Evolutionary conservation across 129 eudicot species (phyloP), one percentile per base, ranked within the genome.

Genomic region (Centaurea solstitialis): DNA sequence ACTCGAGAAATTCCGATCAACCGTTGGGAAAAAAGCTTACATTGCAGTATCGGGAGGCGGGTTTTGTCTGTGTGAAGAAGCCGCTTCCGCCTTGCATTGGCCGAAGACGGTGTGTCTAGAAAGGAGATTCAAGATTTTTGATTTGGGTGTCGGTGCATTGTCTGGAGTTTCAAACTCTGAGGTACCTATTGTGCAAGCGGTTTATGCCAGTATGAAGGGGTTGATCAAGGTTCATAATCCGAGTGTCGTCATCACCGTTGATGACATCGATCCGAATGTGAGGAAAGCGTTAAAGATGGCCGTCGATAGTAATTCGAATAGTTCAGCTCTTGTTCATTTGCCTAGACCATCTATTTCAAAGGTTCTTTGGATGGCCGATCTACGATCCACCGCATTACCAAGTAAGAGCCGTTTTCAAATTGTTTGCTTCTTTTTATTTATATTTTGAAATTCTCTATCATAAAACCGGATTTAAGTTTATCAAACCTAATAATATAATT

Each of bases 341-440:
- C 99, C 99, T 38, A 86, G 90, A 79, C 13, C 87, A 0, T 89
- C 99, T 1, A 87, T 95, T 73, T 24, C 93, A 1, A 92, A 89
- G 88, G 97, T 82, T 76, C 92, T 95, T 24, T 95, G 99, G 99
- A 95, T 95, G 97, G 88, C 99, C 59, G 99, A 95, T 89, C 72
- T 95, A 18, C 91, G 99, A 21, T 82, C 99, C 66, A 95, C 99
- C 13, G 92, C 98, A 0, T 86, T 95, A 85, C 99, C 98, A 79
- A 87, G 99, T 95, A 89, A 91, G 99, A 30, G 18, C 21, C 40
- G 2, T 35, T 13, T 64, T 28, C 40, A 18, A 57, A 18, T 81
- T 17, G 9, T 35, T 33, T 33, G 5, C 4, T 33, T 47, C 22
- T 2, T 72, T 20, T 76, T 57, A 38, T 68, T 41, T 45, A 17